Evolutionary conservation across 2,329 filamentous ascomycete genomes (phyloP), one percentile per base, ranked within the genome.

Genomic region (Fusarium pseudonygamai): DNA sequence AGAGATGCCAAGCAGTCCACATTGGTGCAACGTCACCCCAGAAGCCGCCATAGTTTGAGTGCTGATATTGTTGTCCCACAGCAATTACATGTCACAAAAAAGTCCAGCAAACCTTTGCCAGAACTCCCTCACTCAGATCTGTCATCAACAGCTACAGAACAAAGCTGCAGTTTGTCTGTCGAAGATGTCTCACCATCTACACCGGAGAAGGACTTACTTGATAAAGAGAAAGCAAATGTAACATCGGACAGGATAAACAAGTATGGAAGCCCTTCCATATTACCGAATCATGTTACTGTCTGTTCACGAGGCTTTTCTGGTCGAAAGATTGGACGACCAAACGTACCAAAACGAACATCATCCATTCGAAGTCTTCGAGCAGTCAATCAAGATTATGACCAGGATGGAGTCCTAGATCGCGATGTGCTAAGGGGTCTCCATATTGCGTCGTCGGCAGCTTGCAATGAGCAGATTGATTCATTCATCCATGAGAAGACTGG

Each of bases 351-450:
- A 59, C 78, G 82, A 67, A 80, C 76, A 32, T 83, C 82, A 30
- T 83, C 82, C 6, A 80, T 82, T n/a, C 73, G 66, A 40, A 78
- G 64, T 32, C 60, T 74, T 26, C 67, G 60, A 40, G 78, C 71
- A 22, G 58, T 68, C 14, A 73, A 75, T 9, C 40, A 69, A 24
- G 81, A 82, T 34, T 74, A 80, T n/a, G 80, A 83, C 13, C 82
- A 85, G 62, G 72, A 73, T 18, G 77, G 82, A 40, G 84, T 88
- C 36, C 79, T 79, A 30, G 85, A 90, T 74, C 82, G 83, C 50
- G 86, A 89, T 74, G 85, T 90, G 7, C 83, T 90, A 55, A 83
- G 84, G 57, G 89, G 88, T 1, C 79, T 91, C 16, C 86, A 87
- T 67, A 84, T 90, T 43, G 88, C 87, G 10, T 84, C 87, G 36